Evolutionary conservation across 2,329 filamentous ascomycete species (phyloP), one percentile per base, ranked within the genome.

Genomic region (Pestalotiopsis sp.): DNA sequence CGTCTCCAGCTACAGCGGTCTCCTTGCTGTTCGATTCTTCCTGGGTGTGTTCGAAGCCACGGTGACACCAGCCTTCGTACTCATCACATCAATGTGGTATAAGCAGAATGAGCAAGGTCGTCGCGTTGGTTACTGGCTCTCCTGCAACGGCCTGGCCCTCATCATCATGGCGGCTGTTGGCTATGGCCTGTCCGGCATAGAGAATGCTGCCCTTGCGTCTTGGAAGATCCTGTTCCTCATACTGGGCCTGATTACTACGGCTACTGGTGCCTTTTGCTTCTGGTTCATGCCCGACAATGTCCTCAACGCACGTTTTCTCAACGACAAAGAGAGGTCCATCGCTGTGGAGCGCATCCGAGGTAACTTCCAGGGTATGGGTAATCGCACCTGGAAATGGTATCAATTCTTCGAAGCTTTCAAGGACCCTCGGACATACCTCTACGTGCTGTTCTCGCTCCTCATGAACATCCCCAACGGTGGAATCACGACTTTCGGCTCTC

Each of bases 171-270:
- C 38, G 12, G 38, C 41, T 23, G 41, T 64, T 52, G 62, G 17
- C 4, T 64, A 64, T 36, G 62, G 62, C 2, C 7, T 52, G 20
- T 45, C 38, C 4, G 38, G 17, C 25, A 23, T 64, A n/a, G 17
- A 20, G 4, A 36, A 23, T n/a, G 41, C 62, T 13, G 20, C 62
- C 5, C 56, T 64, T 27, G 62, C 62, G 23, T 45, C 62, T 3
- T 64, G 62, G 62, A 64, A 64, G 23, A 49, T 64, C n/a, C 41
- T 52, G 3, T 64, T 52, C 62, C n/a, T 64, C 14, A 64, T 64
- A 1, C 25, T 64, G 3, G 62, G 62, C 39, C 23, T 52, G 2
- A 52, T 52, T 20, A 64, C 62, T 13, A 25, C 17, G 12, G 41
- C 52, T 0, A 49, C 38, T 25, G 62, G 62, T 52, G 23, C 23